Base-by-base conservation (phyloP, 192 early-diverging fungal species). In the Endogone sp. region DNA sequence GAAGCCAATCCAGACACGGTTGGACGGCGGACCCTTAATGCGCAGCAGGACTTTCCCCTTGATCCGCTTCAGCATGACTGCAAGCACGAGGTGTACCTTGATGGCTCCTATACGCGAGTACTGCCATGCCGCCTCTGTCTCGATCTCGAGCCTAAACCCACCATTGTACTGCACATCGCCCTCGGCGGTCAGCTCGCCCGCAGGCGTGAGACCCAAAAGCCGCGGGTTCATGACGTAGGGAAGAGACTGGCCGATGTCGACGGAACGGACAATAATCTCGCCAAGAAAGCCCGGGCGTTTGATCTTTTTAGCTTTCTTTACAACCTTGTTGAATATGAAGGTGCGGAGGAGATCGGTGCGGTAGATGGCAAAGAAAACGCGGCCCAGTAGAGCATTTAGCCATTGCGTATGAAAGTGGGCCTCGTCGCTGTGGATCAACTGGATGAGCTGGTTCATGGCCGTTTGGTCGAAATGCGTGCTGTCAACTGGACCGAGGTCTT, bases 1-100 rank as follows among this genome's bases (percentile, higher is more conserved):
- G 65, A 95, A 92, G 2, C 91, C 95, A 66, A 94, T 74, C 95
- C 95, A 97, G 20, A 92, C 77, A 4, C 95, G 84, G 67, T 94
- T 94, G 26, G 91, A 87, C 29, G 90, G 90, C 8, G 90, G 88
- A 0, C 91, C 88, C 66, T 92, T 92, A 69, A 95, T 85, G 65
- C 89, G 88, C 9, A 94, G 56, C 29, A 92, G 82, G 61, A 93
- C 68, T 60, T 89, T 89, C 1, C 93, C 95, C 3, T 85, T 78
- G 69, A 94, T 71, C n/a, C 82, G 79, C 63, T 88, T 82, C 32
- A 97, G 75, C 8, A 87, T 89, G 20, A 94, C 88, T 4, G 89
- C 83, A 6, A 97, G 82, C 1, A 91, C 91, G 4, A 97, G 77
- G 2, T 91, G 90, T 25, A 95, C 84, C 23, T 85, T 83, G 66